A percentile compares a stretch with the other conserved stretches of the same genome.
Evolutionary conservation across 768 basidiomycete species (phyloP).

Genomic region (Xerocomellus dryophilus): DNA sequence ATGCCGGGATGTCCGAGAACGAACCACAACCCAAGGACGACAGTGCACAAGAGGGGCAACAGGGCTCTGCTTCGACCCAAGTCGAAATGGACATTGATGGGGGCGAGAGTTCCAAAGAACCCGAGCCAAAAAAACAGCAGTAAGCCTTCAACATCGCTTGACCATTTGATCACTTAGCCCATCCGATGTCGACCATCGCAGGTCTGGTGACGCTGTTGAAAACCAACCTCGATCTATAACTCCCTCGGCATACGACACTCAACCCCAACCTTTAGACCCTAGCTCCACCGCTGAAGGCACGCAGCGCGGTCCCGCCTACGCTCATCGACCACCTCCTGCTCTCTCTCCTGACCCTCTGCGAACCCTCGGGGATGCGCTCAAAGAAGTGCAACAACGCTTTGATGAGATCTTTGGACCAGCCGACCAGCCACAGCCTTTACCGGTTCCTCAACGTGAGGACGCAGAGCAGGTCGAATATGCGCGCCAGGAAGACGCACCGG

Average conservation of each 20-base stretch:
- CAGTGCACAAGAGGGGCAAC: conserved; percentile 21
- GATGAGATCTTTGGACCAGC: conserved; percentile 67
- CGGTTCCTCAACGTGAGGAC: conserved; percentile 36
- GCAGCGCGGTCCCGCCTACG: conserved; percentile 43
- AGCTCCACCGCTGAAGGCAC: conserved; percentile 41
- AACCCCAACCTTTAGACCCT: conserved; percentile 17
- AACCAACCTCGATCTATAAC: conserved; percentile 1
- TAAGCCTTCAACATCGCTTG: conserved; percentile 8
- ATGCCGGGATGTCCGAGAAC: conserved; percentile 16
- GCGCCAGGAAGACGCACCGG: conserved; percentile 58
- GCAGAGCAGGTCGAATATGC: conserved; percentile 67
- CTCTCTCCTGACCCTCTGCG: conserved; percentile 57
- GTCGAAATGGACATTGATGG: conserved; percentile 11
- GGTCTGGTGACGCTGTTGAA: conserved; percentile 13
- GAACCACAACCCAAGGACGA: conserved; percentile 22
- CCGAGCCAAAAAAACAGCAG: conserved; percentile 8
- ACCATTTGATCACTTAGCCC: not conserved
- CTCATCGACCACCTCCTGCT: conserved; percentile 37
- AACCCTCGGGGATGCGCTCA: conserved; percentile 78
- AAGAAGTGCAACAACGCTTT: conserved; percentile 79
- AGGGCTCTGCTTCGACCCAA: conserved; percentile 14
- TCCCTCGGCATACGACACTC: conserved; percentile 2
- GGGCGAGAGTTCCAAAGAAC: conserved; percentile 28
- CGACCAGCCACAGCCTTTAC: conserved; percentile 32
- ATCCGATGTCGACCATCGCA: not conserved